These are phyloP conservation scores for Ogataea angusta DNA, from an alignment of 805 yeast genomes.

Conservation along the genomic window DNA sequence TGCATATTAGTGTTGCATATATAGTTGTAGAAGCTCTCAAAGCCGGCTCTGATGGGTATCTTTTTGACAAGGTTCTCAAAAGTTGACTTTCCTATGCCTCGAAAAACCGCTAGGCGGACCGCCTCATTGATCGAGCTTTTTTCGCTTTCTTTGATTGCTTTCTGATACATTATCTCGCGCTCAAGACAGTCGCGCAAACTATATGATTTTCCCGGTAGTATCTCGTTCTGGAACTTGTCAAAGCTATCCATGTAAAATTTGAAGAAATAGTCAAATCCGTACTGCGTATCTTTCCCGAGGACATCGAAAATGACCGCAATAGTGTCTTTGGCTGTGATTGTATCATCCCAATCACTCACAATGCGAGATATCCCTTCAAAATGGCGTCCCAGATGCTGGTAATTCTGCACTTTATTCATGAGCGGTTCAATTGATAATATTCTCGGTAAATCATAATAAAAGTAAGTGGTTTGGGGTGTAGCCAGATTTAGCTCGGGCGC, in stretches of 20 bases:
- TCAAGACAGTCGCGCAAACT: constrained; percentile 34
- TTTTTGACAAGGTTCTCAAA: constrained; percentile 36
- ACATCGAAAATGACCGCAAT: constrained; percentile 48
- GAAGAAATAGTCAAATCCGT: constrained; percentile 43
- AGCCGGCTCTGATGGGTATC: constrained; percentile 40
- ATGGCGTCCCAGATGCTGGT: constrained; percentile 11
- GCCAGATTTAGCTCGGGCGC: too few relatives aligned
- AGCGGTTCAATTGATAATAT: constrained; percentile 2
- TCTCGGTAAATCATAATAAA: neutral
- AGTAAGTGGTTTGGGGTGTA: neutral
- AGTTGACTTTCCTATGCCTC: constrained; percentile 34
- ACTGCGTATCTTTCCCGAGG: constrained; percentile 38
- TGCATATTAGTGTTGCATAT: constrained; percentile 2
- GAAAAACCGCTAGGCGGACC: constrained; percentile 37
- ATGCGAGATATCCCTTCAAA: constrained; percentile 23
- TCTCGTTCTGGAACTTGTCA: constrained; percentile 25
- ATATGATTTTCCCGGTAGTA: constrained; percentile 23
- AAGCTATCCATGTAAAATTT: constrained; percentile 41
- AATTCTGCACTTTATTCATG: constrained; percentile 19
- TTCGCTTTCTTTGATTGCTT: constrained; percentile 45
- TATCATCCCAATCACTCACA: constrained; percentile 66
- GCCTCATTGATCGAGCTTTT: constrained; percentile 44
- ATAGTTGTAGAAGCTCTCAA: constrained; percentile 30
- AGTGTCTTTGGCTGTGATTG: constrained; percentile 56
- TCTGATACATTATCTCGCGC: constrained; percentile 45